Base-by-base conservation (phyloP, 2,329 filamentous ascomycete genomes). In the Purpureocillium lavendulum region DNA sequence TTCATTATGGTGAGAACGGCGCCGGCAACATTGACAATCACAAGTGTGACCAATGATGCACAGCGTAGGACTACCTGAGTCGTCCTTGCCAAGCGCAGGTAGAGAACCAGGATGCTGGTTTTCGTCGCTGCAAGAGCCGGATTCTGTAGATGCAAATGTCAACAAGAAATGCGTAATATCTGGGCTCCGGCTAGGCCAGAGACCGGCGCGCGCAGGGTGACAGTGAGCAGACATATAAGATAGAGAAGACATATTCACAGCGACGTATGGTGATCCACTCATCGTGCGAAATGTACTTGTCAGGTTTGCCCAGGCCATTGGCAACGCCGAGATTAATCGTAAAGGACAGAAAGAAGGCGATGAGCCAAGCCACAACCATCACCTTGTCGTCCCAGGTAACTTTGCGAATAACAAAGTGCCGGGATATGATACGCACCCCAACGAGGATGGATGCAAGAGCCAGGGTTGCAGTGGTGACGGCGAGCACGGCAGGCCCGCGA, bases 91-190 rank as follows among this genome's bases (percentile, higher is more conserved):
- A 96, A 71, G 31, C 83, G 82, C 36, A 96, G 71, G 62, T 94
- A 96, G 61, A 96, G 96, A 38, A 92, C 73, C 42, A 96, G 71
- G 51, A 96, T 86, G n/a, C 87, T 94, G 0, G 86, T 88, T 64
- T 96, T 96, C 36, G 87, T 87, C 3, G 84, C 80, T 86, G 94
- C 94, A 40, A 95, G 70, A 4, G 86, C 83, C 11, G 88, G 88
- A 55, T 95, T 94, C 80, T 89, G 11, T 4, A 4, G 11, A 12
- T 14, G 13, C 6, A 30, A 30, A n/a, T n/a, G n/a, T n/a, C n/a
- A n/a, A n/a, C n/a, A n/a, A n/a, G n/a, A n/a, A n/a, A n/a, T n/a
- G n/a, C n/a, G n/a, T n/a, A n/a, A n/a, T n/a, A n/a, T n/a, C n/a
- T n/a, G n/a, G n/a, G n/a, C n/a, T n/a, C n/a, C 21, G 21, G 21